Evolutionary conservation across 208 protist genomes (phyloP).

Genomic region (Wallacemonas collosoma): DNA sequence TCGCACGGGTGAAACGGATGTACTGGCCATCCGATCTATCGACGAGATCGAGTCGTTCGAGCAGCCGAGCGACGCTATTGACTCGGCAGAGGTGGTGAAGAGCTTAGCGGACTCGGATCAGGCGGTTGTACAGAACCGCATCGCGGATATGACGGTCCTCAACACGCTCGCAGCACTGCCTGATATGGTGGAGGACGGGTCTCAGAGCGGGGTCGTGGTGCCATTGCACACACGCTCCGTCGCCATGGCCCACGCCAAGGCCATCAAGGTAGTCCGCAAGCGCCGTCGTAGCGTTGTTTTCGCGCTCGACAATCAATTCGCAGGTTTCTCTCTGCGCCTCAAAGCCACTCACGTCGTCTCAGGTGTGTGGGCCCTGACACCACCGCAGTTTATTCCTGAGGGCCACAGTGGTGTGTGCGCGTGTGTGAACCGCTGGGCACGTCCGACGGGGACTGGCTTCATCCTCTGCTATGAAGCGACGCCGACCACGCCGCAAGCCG

Average conservation of each 20-base stretch:
- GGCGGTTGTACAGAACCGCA: slow-evolving; percentile 18
- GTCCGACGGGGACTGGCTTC: slow-evolving; percentile 77
- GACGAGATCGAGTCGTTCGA: slow-evolving; percentile 67
- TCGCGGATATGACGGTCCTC: slow-evolving; percentile 28
- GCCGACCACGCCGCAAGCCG: slow-evolving; percentile 16
- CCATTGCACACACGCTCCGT: slow-evolving; percentile 62
- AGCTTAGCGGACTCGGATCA: slow-evolving; percentile 25
- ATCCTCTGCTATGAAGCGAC: slow-evolving; percentile 68
- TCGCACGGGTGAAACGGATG: slow-evolving; percentile 63
- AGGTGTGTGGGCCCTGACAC: slow-evolving; percentile 71
- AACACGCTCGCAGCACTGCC: slow-evolving; percentile 6
- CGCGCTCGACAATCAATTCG: slow-evolving; percentile 48
- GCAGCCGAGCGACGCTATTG: slow-evolving; percentile 18
- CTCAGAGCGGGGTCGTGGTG: slow-evolving; percentile 53
- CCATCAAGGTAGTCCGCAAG: slow-evolving; percentile 35
- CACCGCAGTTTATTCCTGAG: slow-evolving; percentile 41
- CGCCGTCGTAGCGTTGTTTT: slow-evolving; percentile 66
- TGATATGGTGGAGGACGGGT: slow-evolving; percentile 52
- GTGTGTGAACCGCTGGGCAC: slow-evolving; percentile 68
- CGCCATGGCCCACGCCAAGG: slow-evolving; percentile 52
- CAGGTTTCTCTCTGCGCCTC: slow-evolving; percentile 49
- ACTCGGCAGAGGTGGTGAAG: slow-evolving; percentile 21
- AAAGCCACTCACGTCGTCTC: slow-evolving; percentile 58
- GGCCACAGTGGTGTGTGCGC: slow-evolving; percentile 52
- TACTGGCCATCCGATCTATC: slow-evolving; percentile 67